These are phyloP conservation scores for Kuraishia cidri DNA, from an alignment of 805 yeast genomes.

Conservation along the genomic window DNA sequence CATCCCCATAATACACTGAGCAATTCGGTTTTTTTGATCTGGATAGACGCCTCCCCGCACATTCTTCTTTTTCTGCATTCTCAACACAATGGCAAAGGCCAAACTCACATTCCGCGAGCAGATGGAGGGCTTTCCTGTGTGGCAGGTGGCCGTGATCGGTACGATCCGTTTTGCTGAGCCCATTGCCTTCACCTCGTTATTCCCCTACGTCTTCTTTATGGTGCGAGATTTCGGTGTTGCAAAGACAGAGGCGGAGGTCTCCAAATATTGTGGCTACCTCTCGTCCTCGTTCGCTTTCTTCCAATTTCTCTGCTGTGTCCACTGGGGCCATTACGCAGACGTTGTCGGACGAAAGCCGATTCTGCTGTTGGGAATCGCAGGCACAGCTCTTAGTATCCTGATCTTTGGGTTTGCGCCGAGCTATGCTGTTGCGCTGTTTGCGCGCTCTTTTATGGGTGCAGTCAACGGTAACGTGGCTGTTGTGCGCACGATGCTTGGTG, in stretches of 20 bases:
- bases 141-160: conserved; percentile 32
- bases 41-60: too few relatives aligned
- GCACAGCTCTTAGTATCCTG: conserved; percentile 38
- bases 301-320: conserved; percentile 47
- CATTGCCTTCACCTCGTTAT: conserved; percentile 52
- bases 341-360: conserved; percentile 48
- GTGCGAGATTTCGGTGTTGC: conserved; percentile 47
- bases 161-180: conserved; percentile 52
- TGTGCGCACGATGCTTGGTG: conserved; percentile 55
- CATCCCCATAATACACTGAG: too few relatives aligned
- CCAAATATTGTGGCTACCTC: conserved; percentile 53
- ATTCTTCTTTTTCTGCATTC: too few relatives aligned
- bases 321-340: conserved; percentile 54
- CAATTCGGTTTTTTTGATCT: too few relatives aligned
- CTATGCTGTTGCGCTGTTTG: conserved; percentile 41
- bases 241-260: conserved; percentile 39
- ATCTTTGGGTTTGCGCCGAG: conserved; percentile 45
- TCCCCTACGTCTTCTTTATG: conserved; percentile 60
- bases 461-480: conserved; percentile 61
- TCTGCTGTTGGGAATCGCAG: conserved; percentile 39
- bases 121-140: conserved; percentile 46
- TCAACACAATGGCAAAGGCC: conserved; percentile 1
- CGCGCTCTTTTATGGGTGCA: conserved; percentile 46
- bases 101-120: conserved; percentile 32
- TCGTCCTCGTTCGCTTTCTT: conserved; percentile 55